Base-by-base conservation (phyloP, 106 monocot species). In the Dendrobium huoshanense region DNA sequence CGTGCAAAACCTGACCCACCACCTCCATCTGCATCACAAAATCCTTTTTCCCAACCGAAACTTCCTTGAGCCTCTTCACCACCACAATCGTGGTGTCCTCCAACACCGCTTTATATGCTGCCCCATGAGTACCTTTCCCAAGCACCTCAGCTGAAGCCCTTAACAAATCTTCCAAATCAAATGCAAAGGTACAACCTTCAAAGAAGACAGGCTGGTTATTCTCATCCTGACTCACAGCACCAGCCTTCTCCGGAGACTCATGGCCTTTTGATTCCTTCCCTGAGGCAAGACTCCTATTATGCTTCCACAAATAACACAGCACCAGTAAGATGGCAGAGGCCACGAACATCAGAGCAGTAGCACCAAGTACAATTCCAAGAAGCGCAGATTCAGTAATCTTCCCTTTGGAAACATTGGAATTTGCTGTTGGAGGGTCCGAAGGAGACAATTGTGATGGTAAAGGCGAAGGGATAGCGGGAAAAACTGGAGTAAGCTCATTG, bases 11-110 rank as follows among this genome's bases (percentile, higher is more conserved):
- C 58, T 79, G 87, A 65, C 91, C 91, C 41, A 87, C 83, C 45
- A 87, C 22, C 79, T 91, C 91, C 91, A 91, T 91, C 83, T 88
- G 88, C 85, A 88, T 88, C 91, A 88, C 91, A 48, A 91, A 91
- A 67, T 91, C 91, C 73, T 55, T 91, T 88, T 82, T 88, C 73
- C 87, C 88, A 20, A 81, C 87, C 6, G 83, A 83, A 5, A 87
- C 87, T 3, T 88, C 88, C 85, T 91, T 91, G 67, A 91, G 67
- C 82, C 91, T 80, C 87, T 91, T 91, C 88, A 91, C 91, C 31
- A 88, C 91, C 72, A 91, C 91, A 59, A 79, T 88, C 18, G 88
- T 88, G 42, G 87, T 77, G 67, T 91, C 91, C 80, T 91, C 91
- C 81, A 91, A 64, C 22, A 84, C 83, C 2, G 91, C 91, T 81